Evolutionary conservation across 306 rosid genomes (phyloP), one percentile per base, ranked within the genome.

Genomic region (Castanea sativa): DNA sequence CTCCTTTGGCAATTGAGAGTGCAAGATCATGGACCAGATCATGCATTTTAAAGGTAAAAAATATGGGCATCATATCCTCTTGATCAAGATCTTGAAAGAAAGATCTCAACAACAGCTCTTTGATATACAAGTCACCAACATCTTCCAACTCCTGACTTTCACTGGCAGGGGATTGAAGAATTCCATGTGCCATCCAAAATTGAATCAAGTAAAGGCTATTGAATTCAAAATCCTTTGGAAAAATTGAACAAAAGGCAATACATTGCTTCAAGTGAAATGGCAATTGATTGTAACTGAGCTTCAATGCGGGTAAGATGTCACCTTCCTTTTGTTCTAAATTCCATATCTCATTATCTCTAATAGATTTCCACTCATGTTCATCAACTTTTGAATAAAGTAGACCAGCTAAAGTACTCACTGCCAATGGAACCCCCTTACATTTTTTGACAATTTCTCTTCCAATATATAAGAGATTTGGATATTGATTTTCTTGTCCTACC

Each of bases 171-270:
- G 76, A 56, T 16, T 29, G 76, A 56, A 71, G 78, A 21, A 79
- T 63, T 29, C 78, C 87, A 3, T 58, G 60, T 72, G 87, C 78
- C 83, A 76, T 75, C 87, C 87, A 83, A 8, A 79, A 16, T 2
- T 1, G n/a, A 21, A 75, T 51, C 71, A 82, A 41, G 0, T 35
- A 19, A 7, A 3, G 0, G 1, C 58, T 52, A 0, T 0, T 1
- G 52, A 35, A 75, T 0, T 1, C 2, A 16, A 8, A 9, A 23
- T 53, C 77, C 25, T 72, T 72, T 32, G 76, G 76, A 1, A 11
- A 72, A 27, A 72, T 0, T 10, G 76, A 51, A 72, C 19, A 83
- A 16, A 23, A 79, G 21, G 78, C 80, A 56, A 83, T 75, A 30
- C 82, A 78, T 29, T 45, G 73, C 25, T 73, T 83, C 49, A 83